Evolutionary conservation across 345 rosid genomes (phyloP).

Genomic region (Citrus unshiu): DNA sequence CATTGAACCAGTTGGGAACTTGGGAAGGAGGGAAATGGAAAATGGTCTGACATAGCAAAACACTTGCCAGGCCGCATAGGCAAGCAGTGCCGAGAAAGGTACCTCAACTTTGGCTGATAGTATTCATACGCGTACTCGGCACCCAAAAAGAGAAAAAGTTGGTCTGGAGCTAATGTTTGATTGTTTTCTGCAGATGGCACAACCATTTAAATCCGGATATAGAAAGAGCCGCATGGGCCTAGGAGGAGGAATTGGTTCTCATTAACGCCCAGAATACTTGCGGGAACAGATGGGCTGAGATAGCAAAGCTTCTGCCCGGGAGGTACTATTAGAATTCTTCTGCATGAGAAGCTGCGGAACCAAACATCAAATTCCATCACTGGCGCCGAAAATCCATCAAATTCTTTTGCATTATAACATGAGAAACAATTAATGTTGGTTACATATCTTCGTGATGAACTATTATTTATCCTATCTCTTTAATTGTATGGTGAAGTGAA

Average conservation of each 20-base stretch:
- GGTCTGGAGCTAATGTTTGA: not conserved
- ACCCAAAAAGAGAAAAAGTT: not conserved
- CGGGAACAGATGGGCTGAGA: slow-evolving; percentile 80
- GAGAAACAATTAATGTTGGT: not conserved
- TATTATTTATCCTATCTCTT: too few relatives aligned
- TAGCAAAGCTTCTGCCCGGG: slow-evolving; percentile 59
- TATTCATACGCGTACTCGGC: not conserved
- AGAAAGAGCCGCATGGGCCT: slow-evolving; percentile 51
- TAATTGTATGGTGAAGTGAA: not conserved
- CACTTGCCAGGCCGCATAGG: slow-evolving; percentile 60
- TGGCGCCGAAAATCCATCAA: not conserved
- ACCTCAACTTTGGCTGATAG: not conserved
- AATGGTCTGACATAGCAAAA: slow-evolving; percentile 64
- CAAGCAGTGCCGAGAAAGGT: slow-evolving; percentile 86
- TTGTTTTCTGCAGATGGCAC: slow-evolving; percentile 48
- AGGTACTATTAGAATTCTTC: not conserved
- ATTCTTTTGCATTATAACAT: not conserved
- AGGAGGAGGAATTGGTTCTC: slow-evolving; percentile 54
- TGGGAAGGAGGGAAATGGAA: slow-evolving; percentile 32
- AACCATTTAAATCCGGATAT: slow-evolving; percentile 67
- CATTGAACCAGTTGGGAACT: not conserved
- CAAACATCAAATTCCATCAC: not conserved
- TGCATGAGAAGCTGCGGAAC: slow-evolving; percentile 13
- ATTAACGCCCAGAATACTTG: slow-evolving; percentile 36
- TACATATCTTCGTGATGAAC: too few relatives aligned